These are phyloP conservation scores for Cystobasidium sp. DNA, from an alignment of 1,284 basidiomycete genomes.

Conservation along the genomic window DNA sequence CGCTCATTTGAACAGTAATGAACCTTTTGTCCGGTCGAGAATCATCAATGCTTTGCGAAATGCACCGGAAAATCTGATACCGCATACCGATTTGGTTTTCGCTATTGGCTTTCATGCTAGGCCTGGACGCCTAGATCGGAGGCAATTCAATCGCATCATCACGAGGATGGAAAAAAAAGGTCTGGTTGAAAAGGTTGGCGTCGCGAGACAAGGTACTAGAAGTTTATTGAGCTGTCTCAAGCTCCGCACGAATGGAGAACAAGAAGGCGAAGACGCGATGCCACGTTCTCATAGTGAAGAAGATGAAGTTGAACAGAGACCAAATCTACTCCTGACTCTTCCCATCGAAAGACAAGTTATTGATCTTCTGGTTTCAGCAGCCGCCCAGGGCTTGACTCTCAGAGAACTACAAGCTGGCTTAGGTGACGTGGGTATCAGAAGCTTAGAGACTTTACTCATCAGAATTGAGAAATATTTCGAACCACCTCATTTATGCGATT, in stretches of 20 bases:
- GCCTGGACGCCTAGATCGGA: slow-evolving; percentile 67
- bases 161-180: slow-evolving; percentile 71
- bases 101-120: slow-evolving; percentile 45
- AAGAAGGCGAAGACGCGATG: neutral
- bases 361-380: slow-evolving; percentile 69
- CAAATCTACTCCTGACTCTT: slow-evolving; percentile 55
- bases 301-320: slow-evolving; percentile 31
- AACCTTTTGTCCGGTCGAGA: slow-evolving; percentile 45
- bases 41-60: slow-evolving; percentile 47
- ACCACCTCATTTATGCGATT: slow-evolving; percentile 70
- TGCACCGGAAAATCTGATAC: slow-evolving; percentile 45
- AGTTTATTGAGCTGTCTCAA: slow-evolving; percentile 28
- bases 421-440: slow-evolving; percentile 73
- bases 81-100: slow-evolving; percentile 50
- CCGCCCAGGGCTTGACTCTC: slow-evolving; percentile 69
- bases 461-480: slow-evolving; percentile 68
- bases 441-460: slow-evolving; percentile 72
- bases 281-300: slow-evolving; percentile 6
- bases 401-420: slow-evolving; percentile 69
- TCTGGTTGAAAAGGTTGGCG: slow-evolving; percentile 70
- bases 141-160: slow-evolving; percentile 74
- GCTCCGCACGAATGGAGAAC: neutral
- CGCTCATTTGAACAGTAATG: slow-evolving; percentile 49
- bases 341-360: slow-evolving; percentile 76
- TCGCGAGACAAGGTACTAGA: slow-evolving; percentile 26